These are phyloP conservation scores for Magnolia kwangsiensis DNA, from an alignment of 164 flowering plant genomes.

Conservation along the genomic window DNA sequence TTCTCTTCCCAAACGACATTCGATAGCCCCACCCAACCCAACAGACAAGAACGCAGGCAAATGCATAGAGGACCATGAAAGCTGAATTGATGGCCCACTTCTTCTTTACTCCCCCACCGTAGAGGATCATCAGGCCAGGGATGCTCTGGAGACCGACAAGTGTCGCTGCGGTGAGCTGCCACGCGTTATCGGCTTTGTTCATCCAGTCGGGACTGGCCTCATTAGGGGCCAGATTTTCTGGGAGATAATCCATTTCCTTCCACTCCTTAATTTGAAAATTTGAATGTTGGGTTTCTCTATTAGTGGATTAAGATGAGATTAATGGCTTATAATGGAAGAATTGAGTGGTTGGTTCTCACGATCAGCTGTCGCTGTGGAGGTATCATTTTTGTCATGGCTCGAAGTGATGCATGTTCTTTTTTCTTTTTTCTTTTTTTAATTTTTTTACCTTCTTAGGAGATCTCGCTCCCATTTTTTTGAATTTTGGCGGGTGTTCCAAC, in stretches of 20 bases:
- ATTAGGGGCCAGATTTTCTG: constrained; percentile 19
- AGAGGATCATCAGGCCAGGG: constrained; percentile 42
- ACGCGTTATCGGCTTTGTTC: constrained; percentile 45
- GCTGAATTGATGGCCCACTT: constrained; percentile 46
- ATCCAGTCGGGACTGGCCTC: constrained; percentile 37
- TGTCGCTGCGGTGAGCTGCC: constrained; percentile 46
- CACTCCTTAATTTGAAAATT: neutral
- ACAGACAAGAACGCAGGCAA: constrained; percentile 35
- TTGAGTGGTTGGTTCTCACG: constrained; percentile 27
- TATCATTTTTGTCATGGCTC: constrained; percentile 4
- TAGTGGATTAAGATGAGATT: neutral
- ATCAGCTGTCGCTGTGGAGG: constrained; percentile 20
- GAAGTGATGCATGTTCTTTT: neutral
- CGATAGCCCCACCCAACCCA: constrained; percentile 41
- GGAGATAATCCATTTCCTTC: constrained; percentile 8
- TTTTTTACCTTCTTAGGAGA: neutral
- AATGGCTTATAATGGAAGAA: neutral
- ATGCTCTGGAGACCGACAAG: constrained; percentile 45
- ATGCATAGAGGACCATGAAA: constrained; percentile 40
- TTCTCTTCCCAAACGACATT: constrained; percentile 27
- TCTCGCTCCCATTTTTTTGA: neutral
- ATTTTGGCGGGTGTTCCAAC: constrained; percentile 18
- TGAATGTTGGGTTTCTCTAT: neutral
- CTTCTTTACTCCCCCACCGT: constrained; percentile 40
- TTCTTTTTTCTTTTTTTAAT: neutral